These are phyloP conservation scores for Penicillium argentinense DNA, from an alignment of 495 filamentous ascomycete genomes.

Conservation along the genomic window DNA sequence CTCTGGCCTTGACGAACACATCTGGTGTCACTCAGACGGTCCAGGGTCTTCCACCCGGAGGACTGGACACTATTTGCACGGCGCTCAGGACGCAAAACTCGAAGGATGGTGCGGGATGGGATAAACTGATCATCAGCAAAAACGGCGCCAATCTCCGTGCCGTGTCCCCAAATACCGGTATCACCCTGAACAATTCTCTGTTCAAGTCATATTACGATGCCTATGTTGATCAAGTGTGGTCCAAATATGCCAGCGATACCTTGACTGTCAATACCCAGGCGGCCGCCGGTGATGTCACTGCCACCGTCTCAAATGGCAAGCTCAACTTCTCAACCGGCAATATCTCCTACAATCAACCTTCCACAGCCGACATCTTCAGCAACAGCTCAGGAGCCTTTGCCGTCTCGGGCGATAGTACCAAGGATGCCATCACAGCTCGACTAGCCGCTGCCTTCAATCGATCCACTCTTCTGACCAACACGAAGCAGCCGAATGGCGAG, in stretches of 20 bases:
- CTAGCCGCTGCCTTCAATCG: constrained; percentile 70
- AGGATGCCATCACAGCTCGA: constrained; percentile 60
- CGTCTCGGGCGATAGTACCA: constrained; percentile 42
- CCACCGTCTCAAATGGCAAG: constrained; percentile 45
- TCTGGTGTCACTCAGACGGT: constrained; percentile 55
- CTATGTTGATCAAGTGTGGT: constrained; percentile 66
- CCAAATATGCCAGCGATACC: constrained; percentile 49
- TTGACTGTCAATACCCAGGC: constrained; percentile 67
- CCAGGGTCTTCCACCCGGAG: constrained; percentile 55
- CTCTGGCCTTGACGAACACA: constrained; percentile 56
- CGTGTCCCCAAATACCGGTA: constrained; percentile 65
- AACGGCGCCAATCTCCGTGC: constrained; percentile 58
- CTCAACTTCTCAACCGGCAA: constrained; percentile 50
- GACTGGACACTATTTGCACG: constrained; percentile 55
- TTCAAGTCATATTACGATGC: constrained; percentile 62
- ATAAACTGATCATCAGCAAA: constrained; percentile 54
- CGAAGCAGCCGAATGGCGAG: constrained; percentile 51
- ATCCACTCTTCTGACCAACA: constrained; percentile 54
- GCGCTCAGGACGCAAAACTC: constrained; percentile 52
- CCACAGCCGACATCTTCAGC: constrained; percentile 64
- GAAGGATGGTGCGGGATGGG: constrained; percentile 61
- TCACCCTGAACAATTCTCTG: constrained; percentile 52
- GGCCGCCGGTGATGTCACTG: constrained; percentile 48
- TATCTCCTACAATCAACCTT: constrained; percentile 56
- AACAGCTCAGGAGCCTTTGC: constrained; percentile 71